Evolutionary conservation across 2,329 filamentous ascomycete species (phyloP).

Genomic region (Fusarium odoratissimum): DNA sequence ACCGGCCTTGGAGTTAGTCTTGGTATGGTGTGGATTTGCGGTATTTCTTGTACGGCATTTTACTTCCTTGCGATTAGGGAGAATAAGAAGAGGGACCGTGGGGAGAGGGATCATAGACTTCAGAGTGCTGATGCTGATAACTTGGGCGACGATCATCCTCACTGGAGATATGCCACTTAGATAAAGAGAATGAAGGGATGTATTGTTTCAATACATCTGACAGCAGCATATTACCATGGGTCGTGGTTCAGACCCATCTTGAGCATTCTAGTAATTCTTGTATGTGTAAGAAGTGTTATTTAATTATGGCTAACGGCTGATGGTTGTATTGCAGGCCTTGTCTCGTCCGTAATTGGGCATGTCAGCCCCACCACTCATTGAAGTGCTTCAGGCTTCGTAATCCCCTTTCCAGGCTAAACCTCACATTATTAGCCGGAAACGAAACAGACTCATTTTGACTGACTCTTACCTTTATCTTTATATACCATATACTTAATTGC

Average conservation of each 20-base stretch:
- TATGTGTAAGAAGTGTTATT: fast-evolving
- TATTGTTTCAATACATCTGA: fast-evolving
- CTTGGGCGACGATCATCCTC: constrained; percentile 3
- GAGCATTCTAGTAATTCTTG: background rate
- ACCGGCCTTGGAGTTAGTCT: constrained; percentile 14
- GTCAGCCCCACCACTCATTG: background rate
- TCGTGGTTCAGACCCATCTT: fast-evolving
- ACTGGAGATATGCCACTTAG: constrained; percentile 12
- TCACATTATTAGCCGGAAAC: background rate
- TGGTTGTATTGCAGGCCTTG: too few species aligned
- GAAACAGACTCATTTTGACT: fast-evolving
- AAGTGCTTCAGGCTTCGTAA: too few species aligned
- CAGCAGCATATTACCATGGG: fast-evolving
- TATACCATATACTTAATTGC: fast-evolving
- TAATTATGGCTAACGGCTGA: background rate
- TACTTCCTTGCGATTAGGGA: constrained; percentile 5
- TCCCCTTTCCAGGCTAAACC: background rate
- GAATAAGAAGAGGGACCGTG: constrained; percentile 23
- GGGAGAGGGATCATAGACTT: constrained; percentile 9
- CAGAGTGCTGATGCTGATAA: background rate
- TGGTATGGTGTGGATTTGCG: constrained; percentile 14
- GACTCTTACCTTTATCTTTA: background rate
- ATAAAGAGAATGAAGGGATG: fast-evolving
- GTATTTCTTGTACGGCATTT: background rate
- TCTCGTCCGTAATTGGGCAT: background rate